Base-by-base conservation (phyloP, 1,284 basidiomycete species). In the Cystobasidium pallidum region DNA sequence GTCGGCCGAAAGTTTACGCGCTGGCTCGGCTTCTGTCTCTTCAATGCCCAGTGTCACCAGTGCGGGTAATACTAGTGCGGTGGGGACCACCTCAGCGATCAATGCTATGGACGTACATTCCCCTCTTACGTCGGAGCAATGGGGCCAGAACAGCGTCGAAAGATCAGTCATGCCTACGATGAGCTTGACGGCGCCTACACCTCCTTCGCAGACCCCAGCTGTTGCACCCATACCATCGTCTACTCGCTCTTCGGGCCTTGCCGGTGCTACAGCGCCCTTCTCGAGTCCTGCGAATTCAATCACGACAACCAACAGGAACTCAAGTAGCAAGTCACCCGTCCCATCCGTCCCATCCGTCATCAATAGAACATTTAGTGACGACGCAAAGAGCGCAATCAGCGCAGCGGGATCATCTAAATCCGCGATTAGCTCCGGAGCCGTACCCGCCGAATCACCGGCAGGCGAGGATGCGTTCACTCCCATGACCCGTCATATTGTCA, bases 381-480 rank as follows among this genome's bases (percentile, higher is more conserved):
- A 54, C n/a, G 52, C 64, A n/a, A 55, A 32, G 28, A 55, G 32
- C n/a, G 49, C 21, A 34, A 30, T 41, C 24, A 51, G 49, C 21
- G 64, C 36, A 19, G 47, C 45, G 19, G 39, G n/a, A 26, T 36
- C 32, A 52, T 66, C 64, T 6, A 55, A 24, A 34, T 30, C 54
- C 43, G 41, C 41, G 6, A 11, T 8, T 26, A 10, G 49, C 19
- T 2, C 66, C 32, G 24, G 21, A 26, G 34, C 66, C 7, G 52
- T 52, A 6, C 54, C 54, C 11, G 45, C 24, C 30, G 64, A 54
- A 11, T 71, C 68, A 10, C 68, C 68, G 6, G 34, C 28, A 15
- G 68, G 68, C 19, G 68, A 71, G 45, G 68, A 63, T n/a, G 68
- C 68, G 0, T 71, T 71, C 59, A 71, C 68, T 36, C 68, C 68